Evolutionary conservation across 768 basidiomycete species (phyloP), one percentile per base, ranked within the genome.

Genomic region (Lentinula edodes): DNA sequence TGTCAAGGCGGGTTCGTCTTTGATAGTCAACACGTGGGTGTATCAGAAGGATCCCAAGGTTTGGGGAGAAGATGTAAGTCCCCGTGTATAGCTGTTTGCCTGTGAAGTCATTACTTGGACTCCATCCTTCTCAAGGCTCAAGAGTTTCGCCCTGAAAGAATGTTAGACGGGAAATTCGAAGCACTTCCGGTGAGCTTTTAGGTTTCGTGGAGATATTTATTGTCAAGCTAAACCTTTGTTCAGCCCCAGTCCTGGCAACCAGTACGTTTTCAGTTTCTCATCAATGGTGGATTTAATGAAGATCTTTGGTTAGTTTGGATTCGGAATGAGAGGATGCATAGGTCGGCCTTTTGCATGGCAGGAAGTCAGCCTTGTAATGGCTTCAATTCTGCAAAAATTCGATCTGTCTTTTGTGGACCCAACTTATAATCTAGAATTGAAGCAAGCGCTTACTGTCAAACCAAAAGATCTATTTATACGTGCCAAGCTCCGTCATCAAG

Each of bases 141-240:
- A 6, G 73, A 76, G 56, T 81, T 78, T 69, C 70, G 66, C n/a
- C 81, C 81, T 0, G 80, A 81, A 63, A 72, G 81, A 12, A 78
- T 83, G 78, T 64, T 81, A 39, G 76, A 79, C 60, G 80, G 77
- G n/a, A 75, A 76, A 58, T 83, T 80, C 62, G 80, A 80, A 65
- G 73, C 74, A 9, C 69, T 81, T 7, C 81, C 81, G 0, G 76
- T 73, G 62, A 46, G 74, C 63, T n/a, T 13, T 35, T 16, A 7
- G 35, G 32, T 65, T 64, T 41, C 52, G 56, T 63, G 20, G 39
- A 23, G 13, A 38, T 54, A 16, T 39, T 6, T 48, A 52, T 28
- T 28, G 3, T 28, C 23, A 35, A 46, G 10, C 28, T 48, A n/a
- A 28, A 60, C 28, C 32, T 48, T 53, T 52, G 46, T 10, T 12